These are phyloP conservation scores for Podila minutissima DNA, from an alignment of 192 early-diverging fungal genomes.

Conservation along the genomic window DNA sequence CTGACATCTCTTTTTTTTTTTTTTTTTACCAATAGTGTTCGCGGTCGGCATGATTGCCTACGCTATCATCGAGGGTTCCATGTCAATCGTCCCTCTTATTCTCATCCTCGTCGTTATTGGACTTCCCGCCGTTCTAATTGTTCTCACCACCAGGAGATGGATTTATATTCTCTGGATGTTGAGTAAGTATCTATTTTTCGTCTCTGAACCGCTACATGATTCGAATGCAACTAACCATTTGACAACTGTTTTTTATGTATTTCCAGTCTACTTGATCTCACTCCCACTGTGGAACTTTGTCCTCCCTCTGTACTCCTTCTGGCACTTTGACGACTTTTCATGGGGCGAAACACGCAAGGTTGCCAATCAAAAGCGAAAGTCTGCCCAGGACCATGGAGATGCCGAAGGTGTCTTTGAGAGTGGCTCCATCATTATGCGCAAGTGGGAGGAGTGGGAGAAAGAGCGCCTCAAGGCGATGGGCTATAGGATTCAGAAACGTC, in stretches of 20 bases:
- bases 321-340: conserved; percentile 94
- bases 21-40: conserved; percentile 42
- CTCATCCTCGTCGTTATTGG: conserved; percentile 70
- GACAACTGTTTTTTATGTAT: conserved; percentile 54
- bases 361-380: conserved; percentile 72
- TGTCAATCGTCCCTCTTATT: conserved; percentile 70
- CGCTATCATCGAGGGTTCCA: conserved; percentile 40
- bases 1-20: neutral
- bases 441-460: conserved; percentile 67
- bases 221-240: neutral
- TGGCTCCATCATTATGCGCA: conserved; percentile 60
- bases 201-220: neutral
- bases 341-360: conserved; percentile 87
- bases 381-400: conserved; percentile 75
- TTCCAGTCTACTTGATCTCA: conserved; percentile 75
- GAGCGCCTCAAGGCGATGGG: conserved; percentile 56
- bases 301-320: conserved; percentile 91
- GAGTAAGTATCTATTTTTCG: conserved; percentile 8
- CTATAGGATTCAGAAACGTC: conserved; percentile 39
- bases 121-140: conserved; percentile 77
- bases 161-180: conserved; percentile 84
- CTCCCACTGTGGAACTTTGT: conserved; percentile 96
- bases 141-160: conserved; percentile 74
- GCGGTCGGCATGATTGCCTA: conserved; percentile 64
- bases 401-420: conserved; percentile 81